Evolutionary conservation across 2,329 filamentous ascomycete species (phyloP).

Genomic region (Phialophora tarda): DNA sequence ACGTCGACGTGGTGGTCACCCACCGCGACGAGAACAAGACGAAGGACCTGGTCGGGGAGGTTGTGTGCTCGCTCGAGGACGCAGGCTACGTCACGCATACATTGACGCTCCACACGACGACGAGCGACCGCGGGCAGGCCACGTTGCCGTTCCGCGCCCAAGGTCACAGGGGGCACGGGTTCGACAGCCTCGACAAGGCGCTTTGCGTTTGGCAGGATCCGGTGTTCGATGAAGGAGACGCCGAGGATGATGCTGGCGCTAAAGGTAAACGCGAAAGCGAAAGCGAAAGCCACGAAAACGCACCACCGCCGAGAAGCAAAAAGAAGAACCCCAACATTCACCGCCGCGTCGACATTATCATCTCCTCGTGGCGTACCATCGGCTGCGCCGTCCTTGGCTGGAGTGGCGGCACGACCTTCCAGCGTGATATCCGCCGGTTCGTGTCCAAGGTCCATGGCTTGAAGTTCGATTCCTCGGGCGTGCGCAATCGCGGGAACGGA

Average conservation of each 20-base stretch:
- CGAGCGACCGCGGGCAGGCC: slow-evolving; percentile 73
- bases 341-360: slow-evolving; percentile 87
- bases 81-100: slow-evolving; percentile 80
- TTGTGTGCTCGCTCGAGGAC: slow-evolving; percentile 73
- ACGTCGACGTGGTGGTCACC: slow-evolving; percentile 84
- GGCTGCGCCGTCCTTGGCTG: slow-evolving; percentile 89
- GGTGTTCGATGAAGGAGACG: slow-evolving; percentile 44
- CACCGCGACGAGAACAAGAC: slow-evolving; percentile 76
- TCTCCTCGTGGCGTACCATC: slow-evolving; percentile 84
- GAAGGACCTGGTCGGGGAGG: slow-evolving; percentile 69
- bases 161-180: slow-evolving; percentile 63
- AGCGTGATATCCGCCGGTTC: slow-evolving; percentile 82
- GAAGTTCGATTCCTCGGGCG: slow-evolving; percentile 91
- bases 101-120: slow-evolving; percentile 70
- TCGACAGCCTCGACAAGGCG: slow-evolving; percentile 89
- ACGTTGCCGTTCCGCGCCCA: slow-evolving; percentile 59
- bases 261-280: not conserved
- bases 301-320: slow-evolving; percentile 31
- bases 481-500: slow-evolving; percentile 68
- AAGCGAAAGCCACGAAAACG: not conserved
- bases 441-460: slow-evolving; percentile 72
- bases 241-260: not conserved
- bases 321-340: slow-evolving; percentile 72
- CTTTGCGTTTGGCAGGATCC: slow-evolving; percentile 90
- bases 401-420: slow-evolving; percentile 87